Conservation (phyloP, 2,329 filamentous ascomycete genomes). For the Parascedosporium putredinis region DNA sequence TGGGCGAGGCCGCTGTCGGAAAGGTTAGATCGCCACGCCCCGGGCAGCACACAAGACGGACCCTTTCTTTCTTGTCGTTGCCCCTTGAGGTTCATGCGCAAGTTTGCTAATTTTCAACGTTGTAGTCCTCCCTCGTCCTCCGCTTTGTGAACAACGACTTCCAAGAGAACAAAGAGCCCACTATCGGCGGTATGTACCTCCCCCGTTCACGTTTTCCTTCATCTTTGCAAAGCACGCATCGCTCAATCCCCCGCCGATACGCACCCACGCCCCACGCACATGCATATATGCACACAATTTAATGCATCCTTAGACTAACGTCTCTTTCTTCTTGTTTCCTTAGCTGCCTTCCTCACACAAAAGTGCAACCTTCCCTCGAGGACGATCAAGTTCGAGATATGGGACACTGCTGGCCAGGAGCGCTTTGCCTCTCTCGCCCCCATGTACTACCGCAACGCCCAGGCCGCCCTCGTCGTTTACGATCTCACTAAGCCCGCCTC, state of each 20-base stretch:
- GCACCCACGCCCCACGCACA: not conserved
- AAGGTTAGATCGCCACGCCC: constrained; percentile 61
- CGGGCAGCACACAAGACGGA: no score
- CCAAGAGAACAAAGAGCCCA: constrained; percentile 99
- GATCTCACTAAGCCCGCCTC: constrained; percentile 95
- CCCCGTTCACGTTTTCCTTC: constrained; percentile 2
- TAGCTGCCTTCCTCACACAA: constrained; percentile 95
- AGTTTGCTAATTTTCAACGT: constrained; percentile 13
- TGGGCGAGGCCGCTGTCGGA: constrained; percentile 95
- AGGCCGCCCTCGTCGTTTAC: constrained; percentile 95
- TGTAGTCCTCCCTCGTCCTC: constrained; percentile 86
- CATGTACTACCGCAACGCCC: constrained; percentile 99
- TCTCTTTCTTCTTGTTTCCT: no score
- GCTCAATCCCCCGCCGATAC: not conserved
- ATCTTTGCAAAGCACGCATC: not conserved
- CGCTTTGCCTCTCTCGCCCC: constrained; percentile 92
- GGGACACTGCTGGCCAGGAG: constrained; percentile 97
- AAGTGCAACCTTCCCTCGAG: constrained; percentile 93
- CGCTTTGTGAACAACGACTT: constrained; percentile 99
- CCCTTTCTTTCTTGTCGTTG: no score
- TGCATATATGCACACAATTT: no score
- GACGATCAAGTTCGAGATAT: constrained; percentile 92
- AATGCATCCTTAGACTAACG: no score
- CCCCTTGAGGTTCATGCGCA: no score
- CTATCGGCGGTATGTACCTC: constrained; percentile 71